These are phyloP conservation scores for Yamadazyma phyllophila DNA, from an alignment of 805 yeast species.

Conservation along the genomic window DNA sequence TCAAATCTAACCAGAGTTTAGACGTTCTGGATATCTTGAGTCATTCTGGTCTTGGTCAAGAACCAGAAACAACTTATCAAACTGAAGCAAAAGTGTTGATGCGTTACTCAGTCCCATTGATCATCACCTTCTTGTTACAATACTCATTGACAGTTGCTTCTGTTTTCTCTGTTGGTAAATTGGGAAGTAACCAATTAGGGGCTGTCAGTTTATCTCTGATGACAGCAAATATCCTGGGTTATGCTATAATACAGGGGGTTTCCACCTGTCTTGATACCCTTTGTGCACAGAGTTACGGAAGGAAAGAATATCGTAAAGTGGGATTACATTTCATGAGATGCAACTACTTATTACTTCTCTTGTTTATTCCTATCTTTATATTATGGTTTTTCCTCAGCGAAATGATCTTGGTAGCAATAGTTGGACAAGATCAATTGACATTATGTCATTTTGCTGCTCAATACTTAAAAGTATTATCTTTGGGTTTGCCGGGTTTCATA, in stretches of 20 bases:
- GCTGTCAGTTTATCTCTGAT: slow-evolving; percentile 73
- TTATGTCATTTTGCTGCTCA: slow-evolving; percentile 49
- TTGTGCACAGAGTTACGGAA: slow-evolving; percentile 77
- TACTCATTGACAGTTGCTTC: slow-evolving; percentile 74
- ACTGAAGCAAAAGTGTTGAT: slow-evolving; percentile 41
- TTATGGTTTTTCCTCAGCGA: slow-evolving; percentile 63
- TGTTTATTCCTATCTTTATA: slow-evolving; percentile 52
- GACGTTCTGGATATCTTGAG: slow-evolving; percentile 11
- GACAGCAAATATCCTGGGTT: slow-evolving; percentile 76
- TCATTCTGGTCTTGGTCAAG: slow-evolving; percentile 25
- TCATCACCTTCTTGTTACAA: slow-evolving; percentile 66
- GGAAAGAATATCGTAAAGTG: slow-evolving; percentile 59
- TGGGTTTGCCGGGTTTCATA: slow-evolving; percentile 75
- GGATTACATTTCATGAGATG: slow-evolving; percentile 71
- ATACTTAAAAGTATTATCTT: slow-evolving; percentile 53
- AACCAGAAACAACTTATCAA: slow-evolving; percentile 40
- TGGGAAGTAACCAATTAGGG: slow-evolving; percentile 69
- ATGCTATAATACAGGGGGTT: slow-evolving; percentile 72
- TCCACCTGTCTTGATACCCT: slow-evolving; percentile 78
- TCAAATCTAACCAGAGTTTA: slow-evolving; percentile 17
- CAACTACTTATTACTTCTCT: slow-evolving; percentile 50
- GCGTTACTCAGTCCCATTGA: slow-evolving; percentile 52
- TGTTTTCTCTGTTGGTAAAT: slow-evolving; percentile 71
- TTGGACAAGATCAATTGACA: slow-evolving; percentile 23
- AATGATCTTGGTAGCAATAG: slow-evolving; percentile 37